Evolutionary conservation across 2,329 filamentous ascomycete species (phyloP).

Genomic region (Stagonosporopsis cucurbitacearum): DNA sequence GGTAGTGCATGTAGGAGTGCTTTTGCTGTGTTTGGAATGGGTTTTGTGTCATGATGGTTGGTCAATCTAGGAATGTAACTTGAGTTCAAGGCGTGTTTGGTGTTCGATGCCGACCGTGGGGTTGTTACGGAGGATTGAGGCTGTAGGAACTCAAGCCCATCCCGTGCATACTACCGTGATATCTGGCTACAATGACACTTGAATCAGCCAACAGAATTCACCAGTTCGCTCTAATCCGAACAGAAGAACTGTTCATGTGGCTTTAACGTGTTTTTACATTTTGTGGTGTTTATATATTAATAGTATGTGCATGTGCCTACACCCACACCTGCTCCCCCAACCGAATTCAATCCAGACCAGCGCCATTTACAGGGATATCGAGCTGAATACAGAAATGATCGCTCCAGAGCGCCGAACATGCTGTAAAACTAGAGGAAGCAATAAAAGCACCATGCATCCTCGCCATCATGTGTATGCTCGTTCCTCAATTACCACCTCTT

Average conservation of each 20-base stretch:
- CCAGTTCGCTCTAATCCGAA: not conserved
- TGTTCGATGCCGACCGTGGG: not conserved
- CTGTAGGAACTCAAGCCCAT: no score
- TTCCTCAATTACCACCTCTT: not conserved
- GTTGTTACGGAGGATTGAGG: no score
- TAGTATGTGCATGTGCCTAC: not conserved
- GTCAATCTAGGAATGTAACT: not conserved
- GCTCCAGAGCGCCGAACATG: slow-evolving; percentile 9
- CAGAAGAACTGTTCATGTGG: not conserved
- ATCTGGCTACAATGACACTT: not conserved
- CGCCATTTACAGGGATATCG: slow-evolving; percentile 4
- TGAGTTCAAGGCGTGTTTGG: not conserved
- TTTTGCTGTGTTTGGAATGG: not conserved
- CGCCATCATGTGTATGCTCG: not conserved
- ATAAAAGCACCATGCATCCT: not conserved
- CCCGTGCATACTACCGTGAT: not conserved
- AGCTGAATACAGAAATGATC: not conserved
- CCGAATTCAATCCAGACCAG: not conserved
- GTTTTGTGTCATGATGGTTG: not conserved
- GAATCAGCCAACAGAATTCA: not conserved
- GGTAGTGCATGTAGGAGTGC: not conserved
- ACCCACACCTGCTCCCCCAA: not conserved
- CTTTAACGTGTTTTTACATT: not conserved
- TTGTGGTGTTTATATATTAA: not conserved
- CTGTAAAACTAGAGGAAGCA: slow-evolving; percentile 5